Evolutionary conservation across 108 stramenopile genomes (phyloP).

Genomic region (Nannochloropsis salina): DNA sequence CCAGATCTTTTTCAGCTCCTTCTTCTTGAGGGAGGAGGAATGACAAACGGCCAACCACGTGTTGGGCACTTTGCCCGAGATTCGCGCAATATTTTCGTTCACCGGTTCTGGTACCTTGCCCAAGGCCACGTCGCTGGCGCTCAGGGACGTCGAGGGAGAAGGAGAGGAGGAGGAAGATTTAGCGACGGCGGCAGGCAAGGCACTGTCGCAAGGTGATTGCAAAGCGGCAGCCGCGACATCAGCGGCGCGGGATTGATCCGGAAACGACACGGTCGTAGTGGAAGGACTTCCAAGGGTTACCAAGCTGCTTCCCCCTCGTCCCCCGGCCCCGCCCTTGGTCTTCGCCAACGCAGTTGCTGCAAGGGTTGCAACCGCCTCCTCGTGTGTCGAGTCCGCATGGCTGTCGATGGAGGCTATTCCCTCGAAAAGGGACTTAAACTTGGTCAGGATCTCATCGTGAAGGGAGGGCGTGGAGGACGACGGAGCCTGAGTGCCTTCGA

Average conservation of each 20-base stretch:
- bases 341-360: constrained; percentile 24
- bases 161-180: not conserved
- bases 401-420: constrained; percentile 18
- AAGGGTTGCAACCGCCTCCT: not conserved
- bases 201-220: not conserved
- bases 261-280: constrained; percentile 20
- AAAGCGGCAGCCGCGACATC: not conserved
- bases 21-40: constrained; percentile 25
- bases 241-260: not conserved
- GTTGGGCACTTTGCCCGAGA: constrained; percentile 39
- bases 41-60: constrained; percentile 44
- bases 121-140: constrained; percentile 18
- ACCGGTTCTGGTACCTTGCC: constrained; percentile 21
- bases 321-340: not conserved
- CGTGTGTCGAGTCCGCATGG: too few relatives aligned
- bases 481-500: not conserved
- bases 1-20: constrained; percentile 24
- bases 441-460: not conserved
- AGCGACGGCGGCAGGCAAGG: not conserved
- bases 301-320: constrained; percentile 9
- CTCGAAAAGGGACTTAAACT: constrained; percentile 28
- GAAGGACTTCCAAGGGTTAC: constrained; percentile 18
- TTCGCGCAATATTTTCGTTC: constrained; percentile 4
- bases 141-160: constrained; percentile 13
- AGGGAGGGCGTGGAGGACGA: not conserved